Base-by-base conservation (phyloP, 805 yeast genomes). In the Yamadazyma akitaensis region DNA sequence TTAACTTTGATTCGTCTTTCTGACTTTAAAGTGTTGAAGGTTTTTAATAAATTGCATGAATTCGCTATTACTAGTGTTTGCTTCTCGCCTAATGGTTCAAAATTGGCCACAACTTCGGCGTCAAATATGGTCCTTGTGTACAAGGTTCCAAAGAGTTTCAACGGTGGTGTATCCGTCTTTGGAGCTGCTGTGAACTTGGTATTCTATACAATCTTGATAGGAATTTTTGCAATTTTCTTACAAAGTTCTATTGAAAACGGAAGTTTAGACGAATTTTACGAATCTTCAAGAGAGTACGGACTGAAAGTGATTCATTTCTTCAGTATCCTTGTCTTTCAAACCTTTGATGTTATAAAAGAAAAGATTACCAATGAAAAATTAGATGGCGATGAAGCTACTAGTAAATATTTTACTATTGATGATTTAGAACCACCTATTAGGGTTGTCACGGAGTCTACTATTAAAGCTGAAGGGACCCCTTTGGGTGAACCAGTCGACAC, bases 41-140 rank as follows among this genome's bases (percentile, higher is more conserved):
- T 72, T 6, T 68, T 81, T 46, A 75, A 76, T 37, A 78, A 84
- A 50, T 81, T 86, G 45, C 97, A 90, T 61, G 70, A 76, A 8
- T 87, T 87, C 62, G 89, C 95, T 21, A 82, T 89, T 43, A 89
- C 97, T 0, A 75, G 78, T 37, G 80, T 88, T 9, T 69, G 80
- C 2, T 82, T 88, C 49, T 82, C 89, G 4, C 84, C 86, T 12
- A 74, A 80, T 59, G 89, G 91, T 7, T 66, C 77, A 42, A 74
- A 73, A 46, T 65, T 88, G 41, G 92, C 88, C 2, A 77, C 88
- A 18, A 84, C 81, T 0, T 84, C 92, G 30, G 95, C 91, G 1
- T 87, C 94, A 2, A 83, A 85, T 50, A 75, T 88, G 1, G 77
- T 89, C 25, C 80, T 76, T 54, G 80, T 88, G 8, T 65, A 83